phyloP scores from a whole-genome alignment of 331 rosid genomes.

The Dryas integrifolia region DNA sequence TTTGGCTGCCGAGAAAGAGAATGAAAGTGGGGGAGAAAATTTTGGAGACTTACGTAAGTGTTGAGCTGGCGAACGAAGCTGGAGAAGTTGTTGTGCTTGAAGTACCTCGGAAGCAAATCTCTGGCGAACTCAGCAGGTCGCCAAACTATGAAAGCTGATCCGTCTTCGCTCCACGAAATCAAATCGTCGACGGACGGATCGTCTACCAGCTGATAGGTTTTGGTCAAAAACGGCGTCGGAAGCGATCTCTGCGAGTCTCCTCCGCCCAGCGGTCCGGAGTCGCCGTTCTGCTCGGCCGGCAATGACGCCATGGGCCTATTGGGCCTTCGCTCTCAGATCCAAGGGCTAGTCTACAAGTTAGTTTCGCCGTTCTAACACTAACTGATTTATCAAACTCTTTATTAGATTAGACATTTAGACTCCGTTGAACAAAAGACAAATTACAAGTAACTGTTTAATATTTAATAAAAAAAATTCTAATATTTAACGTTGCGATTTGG shows the following conservation, averaged over 20 bases:
- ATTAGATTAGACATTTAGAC: neutral
- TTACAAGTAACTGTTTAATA: neutral
- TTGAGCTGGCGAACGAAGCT: constrained; percentile 97
- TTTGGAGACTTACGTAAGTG: constrained; percentile 59
- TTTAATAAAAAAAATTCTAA: neutral
- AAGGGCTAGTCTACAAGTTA: neutral
- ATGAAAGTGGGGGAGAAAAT: neutral
- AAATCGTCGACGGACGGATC: constrained; percentile 76
- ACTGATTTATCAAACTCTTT: neutral
- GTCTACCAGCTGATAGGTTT: constrained; percentile 80
- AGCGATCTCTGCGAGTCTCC: constrained; percentile 74
- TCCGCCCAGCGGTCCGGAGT: constrained; percentile 31
- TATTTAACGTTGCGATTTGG: constrained; percentile 1
- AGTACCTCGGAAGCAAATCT: constrained; percentile 88
- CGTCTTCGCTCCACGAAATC: constrained; percentile 90
- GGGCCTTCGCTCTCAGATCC: constrained; percentile 48
- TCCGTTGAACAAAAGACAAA: neutral
- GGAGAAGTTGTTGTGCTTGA: constrained; percentile 91
- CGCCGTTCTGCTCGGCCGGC: constrained; percentile 72
- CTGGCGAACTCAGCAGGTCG: constrained; percentile 94
- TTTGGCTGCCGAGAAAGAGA: neutral
- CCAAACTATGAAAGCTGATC: constrained; percentile 83
- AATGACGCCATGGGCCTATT: constrained; percentile 46
- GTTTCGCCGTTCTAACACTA: neutral
- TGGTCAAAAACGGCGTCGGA: constrained; percentile 88